A percentile compares a stretch with the other conserved stretches of the same genome.
Conservation (phyloP, 352 stramenopile genomes). For the Thalassiosira livingstoniorum region DNA sequence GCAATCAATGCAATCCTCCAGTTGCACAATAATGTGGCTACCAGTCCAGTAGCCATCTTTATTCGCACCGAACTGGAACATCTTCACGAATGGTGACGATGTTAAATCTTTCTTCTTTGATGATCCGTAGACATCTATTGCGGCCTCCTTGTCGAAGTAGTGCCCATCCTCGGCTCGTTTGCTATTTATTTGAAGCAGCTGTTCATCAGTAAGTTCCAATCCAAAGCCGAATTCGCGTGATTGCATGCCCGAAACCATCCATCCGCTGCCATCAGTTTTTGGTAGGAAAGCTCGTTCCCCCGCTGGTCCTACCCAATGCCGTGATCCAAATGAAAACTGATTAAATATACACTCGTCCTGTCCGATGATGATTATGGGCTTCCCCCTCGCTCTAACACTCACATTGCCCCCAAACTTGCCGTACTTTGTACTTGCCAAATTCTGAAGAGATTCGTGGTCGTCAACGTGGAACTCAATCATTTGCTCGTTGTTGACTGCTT, state of each 20-base stretch:
- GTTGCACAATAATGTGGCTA: not conserved
- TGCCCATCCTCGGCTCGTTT: not conserved
- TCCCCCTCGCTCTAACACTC: slow-evolving; percentile 15
- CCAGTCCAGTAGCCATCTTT: slow-evolving; percentile 39
- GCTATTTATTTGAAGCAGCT: not conserved
- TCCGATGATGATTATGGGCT: slow-evolving; percentile 33
- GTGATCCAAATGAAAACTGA: slow-evolving; percentile 13
- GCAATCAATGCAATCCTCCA: slow-evolving; percentile 14
- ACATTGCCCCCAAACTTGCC: slow-evolving; percentile 17
- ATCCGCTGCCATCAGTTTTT: slow-evolving; percentile 28
- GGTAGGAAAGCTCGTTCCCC: slow-evolving; percentile 28
- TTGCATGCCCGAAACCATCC: slow-evolving; percentile 43
- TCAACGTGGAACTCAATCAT: slow-evolving; percentile 19
- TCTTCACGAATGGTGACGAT: slow-evolving; percentile 15
- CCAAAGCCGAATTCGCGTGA: slow-evolving; percentile 26
- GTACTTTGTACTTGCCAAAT: not conserved
- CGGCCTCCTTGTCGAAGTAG: too few species aligned
- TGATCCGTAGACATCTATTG: too few species aligned
- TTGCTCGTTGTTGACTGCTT: not conserved
- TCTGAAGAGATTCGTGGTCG: not conserved
- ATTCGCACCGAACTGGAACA: slow-evolving; percentile 32
- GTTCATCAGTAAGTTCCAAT: slow-evolving; percentile 14
- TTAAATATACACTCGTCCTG: slow-evolving; percentile 44
- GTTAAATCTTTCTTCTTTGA: not conserved
- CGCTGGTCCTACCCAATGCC: slow-evolving; percentile 23